Evolutionary conservation across 768 basidiomycete species (phyloP), one percentile per base, ranked within the genome.

Genomic region (Rhodotorula kratochvilovae): DNA sequence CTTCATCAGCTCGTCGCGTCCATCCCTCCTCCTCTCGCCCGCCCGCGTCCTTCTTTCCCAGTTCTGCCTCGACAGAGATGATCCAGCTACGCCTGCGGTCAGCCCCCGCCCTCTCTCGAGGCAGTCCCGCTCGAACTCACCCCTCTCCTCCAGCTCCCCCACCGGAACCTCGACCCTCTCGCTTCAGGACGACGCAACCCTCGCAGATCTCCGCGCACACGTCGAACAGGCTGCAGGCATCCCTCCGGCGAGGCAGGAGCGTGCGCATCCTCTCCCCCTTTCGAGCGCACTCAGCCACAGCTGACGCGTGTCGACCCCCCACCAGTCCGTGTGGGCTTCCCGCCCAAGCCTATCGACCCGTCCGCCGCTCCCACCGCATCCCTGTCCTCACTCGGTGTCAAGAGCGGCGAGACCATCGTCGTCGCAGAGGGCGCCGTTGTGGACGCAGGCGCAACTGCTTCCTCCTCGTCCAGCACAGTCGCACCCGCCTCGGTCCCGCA

Each of bases 361-460:
- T 2, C 33, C 61, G 71, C 66, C 1, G 39, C 42, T 0, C 31
- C 29, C 23, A 8, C 39, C 11, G 19, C 35, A 10, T 66, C 54
- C 23, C 71, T 95, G 46, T 84, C 88, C 0, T 88, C 89, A 46
- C 85, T 97, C 39, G 90, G 90, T 23, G 83, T 97, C 42, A 84
- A 85, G 67, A 79, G 82, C 25, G 91, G 92, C 4, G 95, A 97
- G 64, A 91, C 92, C 81, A 84, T 98, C 71, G 89, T 95, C 76
- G 90, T 96, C 56, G 87, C 83, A 5, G 56, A 77, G 23, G 58
- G 33, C 72, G 42, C 56, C 70, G 7, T 21, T 45, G 31, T n/a
- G n/a, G n/a, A n/a, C n/a, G n/a, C n/a, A n/a, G n/a, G n/a, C n/a
- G n/a, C n/a, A n/a, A n/a, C 61, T 15, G 17, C 68, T n/a, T 45